These are phyloP conservation scores for Vickermania spadyakhi DNA, from an alignment of 208 protist species.

Conservation along the genomic window DNA sequence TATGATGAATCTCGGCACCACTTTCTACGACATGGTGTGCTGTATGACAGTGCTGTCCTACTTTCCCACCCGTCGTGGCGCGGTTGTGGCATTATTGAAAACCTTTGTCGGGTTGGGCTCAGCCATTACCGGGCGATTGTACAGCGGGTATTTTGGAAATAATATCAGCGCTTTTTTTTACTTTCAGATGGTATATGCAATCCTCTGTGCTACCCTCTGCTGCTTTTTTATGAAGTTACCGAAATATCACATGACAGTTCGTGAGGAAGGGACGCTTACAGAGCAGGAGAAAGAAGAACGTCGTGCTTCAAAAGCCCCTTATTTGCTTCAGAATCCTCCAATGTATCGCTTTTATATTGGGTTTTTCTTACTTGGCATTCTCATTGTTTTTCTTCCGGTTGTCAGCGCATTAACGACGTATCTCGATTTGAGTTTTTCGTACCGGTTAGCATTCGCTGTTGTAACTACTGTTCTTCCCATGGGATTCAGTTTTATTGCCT, in stretches of 20 bases:
- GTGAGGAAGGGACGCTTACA: constrained; percentile 31
- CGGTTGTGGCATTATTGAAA: constrained; percentile 81
- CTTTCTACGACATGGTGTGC: constrained; percentile 57
- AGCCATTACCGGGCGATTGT: constrained; percentile 52
- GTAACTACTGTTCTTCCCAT: constrained; percentile 20
- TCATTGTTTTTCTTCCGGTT: constrained; percentile 55
- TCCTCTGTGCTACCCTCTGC: constrained; percentile 25
- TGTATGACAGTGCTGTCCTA: constrained; percentile 75
- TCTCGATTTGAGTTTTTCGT: constrained; percentile 13
- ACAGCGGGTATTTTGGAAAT: constrained; percentile 58
- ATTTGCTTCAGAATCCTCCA: constrained; percentile 62
- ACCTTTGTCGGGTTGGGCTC: constrained; percentile 83
- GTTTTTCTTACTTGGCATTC: constrained; percentile 36
- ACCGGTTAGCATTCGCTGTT: constrained; percentile 29
- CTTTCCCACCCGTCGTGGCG: constrained; percentile 67
- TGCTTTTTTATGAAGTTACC: constrained; percentile 54
- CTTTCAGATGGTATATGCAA: constrained; percentile 29
- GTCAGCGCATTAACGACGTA: constrained; percentile 42
- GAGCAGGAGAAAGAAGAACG: constrained; percentile 18
- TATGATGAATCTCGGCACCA: constrained; percentile 31
- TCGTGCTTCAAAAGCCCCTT: constrained; percentile 28
- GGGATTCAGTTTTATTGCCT: constrained; percentile 31
- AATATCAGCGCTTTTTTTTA: constrained; percentile 47
- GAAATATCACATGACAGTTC: constrained; percentile 62
- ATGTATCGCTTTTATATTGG: constrained; percentile 47